Conservation (phyloP, 2,329 filamentous ascomycete genomes). For the Fusarium sarcochroum region DNA sequence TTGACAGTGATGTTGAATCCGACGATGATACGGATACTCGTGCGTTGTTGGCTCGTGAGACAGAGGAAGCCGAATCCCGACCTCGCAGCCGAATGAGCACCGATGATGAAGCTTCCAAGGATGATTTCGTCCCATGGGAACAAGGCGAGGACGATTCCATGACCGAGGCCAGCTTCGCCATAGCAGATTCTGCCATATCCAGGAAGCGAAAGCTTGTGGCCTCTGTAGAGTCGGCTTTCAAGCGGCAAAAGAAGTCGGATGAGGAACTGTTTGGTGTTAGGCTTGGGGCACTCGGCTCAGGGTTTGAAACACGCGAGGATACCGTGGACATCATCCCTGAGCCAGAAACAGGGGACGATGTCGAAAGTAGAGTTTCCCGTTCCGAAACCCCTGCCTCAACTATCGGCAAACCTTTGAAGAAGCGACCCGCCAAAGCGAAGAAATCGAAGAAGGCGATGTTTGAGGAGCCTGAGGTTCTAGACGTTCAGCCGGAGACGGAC, state of each 20-base stretch:
- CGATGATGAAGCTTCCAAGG: slow-evolving; percentile 69
- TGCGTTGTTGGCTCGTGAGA: slow-evolving; percentile 75
- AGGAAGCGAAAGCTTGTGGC: slow-evolving; percentile 81
- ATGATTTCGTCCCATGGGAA: slow-evolving; percentile 64
- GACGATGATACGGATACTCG: slow-evolving; percentile 81
- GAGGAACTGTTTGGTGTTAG: slow-evolving; percentile 82
- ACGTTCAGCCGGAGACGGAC: slow-evolving; percentile 66
- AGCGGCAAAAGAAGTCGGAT: slow-evolving; percentile 84
- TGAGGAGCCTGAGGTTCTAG: slow-evolving; percentile 75
- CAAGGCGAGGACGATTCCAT: slow-evolving; percentile 74
- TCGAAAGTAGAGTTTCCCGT: slow-evolving; percentile 57
- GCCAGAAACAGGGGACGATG: slow-evolving; percentile 61
- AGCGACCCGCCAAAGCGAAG: slow-evolving; percentile 70
- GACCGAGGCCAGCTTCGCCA: slow-evolving; percentile 79
- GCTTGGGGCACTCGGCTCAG: slow-evolving; percentile 66
- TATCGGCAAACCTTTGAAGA: slow-evolving; percentile 67
- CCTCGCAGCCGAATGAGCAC: slow-evolving; percentile 81
- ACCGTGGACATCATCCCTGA: slow-evolving; percentile 67
- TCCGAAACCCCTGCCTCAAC: slow-evolving; percentile 62
- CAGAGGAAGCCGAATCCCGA: slow-evolving; percentile 87
- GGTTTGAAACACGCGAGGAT: slow-evolving; percentile 62
- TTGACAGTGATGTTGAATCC: slow-evolving; percentile 81
- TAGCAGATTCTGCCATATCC: slow-evolving; percentile 67
- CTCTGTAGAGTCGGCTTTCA: slow-evolving; percentile 77
- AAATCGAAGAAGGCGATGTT: slow-evolving; percentile 84